phyloP scores from a whole-genome alignment of 2,329 filamentous ascomycete species.

The Chrysoporthe deuterocubensis region DNA sequence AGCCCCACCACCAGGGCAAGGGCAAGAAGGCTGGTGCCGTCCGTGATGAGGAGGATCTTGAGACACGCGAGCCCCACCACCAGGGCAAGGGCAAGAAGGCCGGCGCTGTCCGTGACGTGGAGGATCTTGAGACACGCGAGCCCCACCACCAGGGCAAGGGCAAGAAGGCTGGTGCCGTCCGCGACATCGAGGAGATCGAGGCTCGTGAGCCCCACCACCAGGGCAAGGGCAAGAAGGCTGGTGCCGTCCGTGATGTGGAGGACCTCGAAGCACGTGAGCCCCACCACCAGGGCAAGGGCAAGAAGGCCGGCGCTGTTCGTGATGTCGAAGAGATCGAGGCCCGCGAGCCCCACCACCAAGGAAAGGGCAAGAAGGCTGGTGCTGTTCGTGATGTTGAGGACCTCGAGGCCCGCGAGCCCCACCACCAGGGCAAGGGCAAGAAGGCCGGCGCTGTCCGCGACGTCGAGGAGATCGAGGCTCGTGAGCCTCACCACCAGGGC shows the following conservation, averaged over 20 bases:
- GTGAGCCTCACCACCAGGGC: conserved; percentile 9
- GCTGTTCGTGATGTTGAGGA: conserved; percentile 2
- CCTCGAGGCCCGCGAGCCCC: conserved; percentile 17
- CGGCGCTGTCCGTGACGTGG: background rate
- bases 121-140: conserved; percentile 29
- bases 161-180: conserved; percentile 21
- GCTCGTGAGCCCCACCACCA: conserved; percentile 23
- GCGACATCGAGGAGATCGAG: conserved; percentile 16
- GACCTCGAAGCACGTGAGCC: conserved; percentile 19
- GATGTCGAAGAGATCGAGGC: conserved; percentile 20
- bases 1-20: conserved; percentile 32
- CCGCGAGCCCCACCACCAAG: conserved; percentile 12
- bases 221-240: conserved; percentile 18
- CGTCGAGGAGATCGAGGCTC: conserved; percentile 24
- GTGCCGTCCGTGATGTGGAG: background rate
- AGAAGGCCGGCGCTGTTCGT: conserved; percentile 19
- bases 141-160: conserved; percentile 35
- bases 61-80: conserved; percentile 26
- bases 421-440: conserved; percentile 27
- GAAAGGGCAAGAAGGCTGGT: conserved; percentile 2
- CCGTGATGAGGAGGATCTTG: conserved; percentile 14
- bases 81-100: conserved; percentile 30
- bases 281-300: conserved; percentile 25
- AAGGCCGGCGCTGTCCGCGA: conserved; percentile 4
- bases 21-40: conserved; percentile 26